These are phyloP conservation scores for Peronospora tabacina DNA, from an alignment of 352 stramenopile genomes.

Conservation along the genomic window DNA sequence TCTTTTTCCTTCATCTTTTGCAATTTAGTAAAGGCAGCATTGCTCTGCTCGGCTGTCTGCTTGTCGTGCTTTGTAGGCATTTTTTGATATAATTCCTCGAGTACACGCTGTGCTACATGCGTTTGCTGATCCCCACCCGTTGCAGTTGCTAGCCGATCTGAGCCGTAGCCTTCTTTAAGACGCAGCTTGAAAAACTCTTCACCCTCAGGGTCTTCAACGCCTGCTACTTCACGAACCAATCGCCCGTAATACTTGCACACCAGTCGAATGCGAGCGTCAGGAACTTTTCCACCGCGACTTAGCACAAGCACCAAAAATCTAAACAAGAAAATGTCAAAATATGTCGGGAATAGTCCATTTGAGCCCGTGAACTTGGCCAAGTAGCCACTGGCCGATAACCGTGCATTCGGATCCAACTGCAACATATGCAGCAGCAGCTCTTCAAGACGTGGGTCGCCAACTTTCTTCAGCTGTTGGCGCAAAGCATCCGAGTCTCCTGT, in stretches of 20 bases:
- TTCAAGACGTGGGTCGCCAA: constrained; percentile 85
- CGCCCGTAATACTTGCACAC: constrained; percentile 90
- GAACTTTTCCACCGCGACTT: constrained; percentile 69
- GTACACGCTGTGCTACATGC: constrained; percentile 66
- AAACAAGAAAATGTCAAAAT: constrained; percentile 87
- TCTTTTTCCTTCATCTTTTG: constrained; percentile 64
- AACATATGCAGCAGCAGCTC: constrained; percentile 92
- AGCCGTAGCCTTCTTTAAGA: constrained; percentile 78
- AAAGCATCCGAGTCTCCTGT: constrained; percentile 68
- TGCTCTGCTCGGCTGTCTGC: constrained; percentile 31
- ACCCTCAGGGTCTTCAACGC: constrained; percentile 86
- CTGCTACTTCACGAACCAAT: constrained; percentile 87
- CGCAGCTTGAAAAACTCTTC: constrained; percentile 86
- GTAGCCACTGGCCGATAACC: constrained; percentile 86
- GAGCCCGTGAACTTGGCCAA: constrained; percentile 74
- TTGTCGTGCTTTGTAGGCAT: constrained; percentile 40
- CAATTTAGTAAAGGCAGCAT: constrained; percentile 34
- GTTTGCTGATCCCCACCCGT: constrained; percentile 36
- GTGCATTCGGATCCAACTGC: constrained; percentile 82
- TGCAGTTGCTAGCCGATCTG: constrained; percentile 44
- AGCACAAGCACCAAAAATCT: constrained; percentile 84
- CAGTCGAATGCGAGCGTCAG: constrained; percentile 90
- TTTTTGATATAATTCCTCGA: constrained; percentile 53
- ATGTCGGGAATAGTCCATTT: constrained; percentile 63
- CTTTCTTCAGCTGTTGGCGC: constrained; percentile 86